These are phyloP conservation scores for Brasenia schreberi DNA, from an alignment of 164 flowering plant genomes.

Conservation along the genomic window DNA sequence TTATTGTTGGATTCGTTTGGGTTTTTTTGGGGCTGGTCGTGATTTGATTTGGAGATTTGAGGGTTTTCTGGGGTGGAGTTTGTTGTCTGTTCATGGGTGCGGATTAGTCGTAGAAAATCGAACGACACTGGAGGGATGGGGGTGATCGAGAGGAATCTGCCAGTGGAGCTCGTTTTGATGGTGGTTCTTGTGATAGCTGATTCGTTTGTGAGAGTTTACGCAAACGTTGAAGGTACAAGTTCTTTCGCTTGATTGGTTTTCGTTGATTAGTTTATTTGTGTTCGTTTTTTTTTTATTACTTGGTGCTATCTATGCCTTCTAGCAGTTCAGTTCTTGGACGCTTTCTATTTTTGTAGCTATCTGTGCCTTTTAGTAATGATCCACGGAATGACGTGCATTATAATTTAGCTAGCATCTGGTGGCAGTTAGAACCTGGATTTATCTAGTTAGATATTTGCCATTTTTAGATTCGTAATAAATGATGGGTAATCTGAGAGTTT, in stretches of 20 bases:
- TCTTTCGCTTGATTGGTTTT: not conserved
- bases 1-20: not conserved
- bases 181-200: not conserved
- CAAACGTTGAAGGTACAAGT: not conserved
- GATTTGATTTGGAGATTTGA: not conserved
- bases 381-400: no score
- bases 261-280: no score
- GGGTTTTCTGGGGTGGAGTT: not conserved
- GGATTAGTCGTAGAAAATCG: not conserved
- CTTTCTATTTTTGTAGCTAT: no score
- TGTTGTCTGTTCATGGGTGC: not conserved
- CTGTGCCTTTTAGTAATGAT: no score
- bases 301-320: no score
- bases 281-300: no score
- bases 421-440: not conserved
- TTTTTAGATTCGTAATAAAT: not conserved
- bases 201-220: not conserved
- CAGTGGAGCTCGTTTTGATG: not conserved
- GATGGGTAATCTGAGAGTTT: not conserved
- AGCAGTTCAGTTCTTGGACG: no score
- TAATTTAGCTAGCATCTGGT: not conserved
- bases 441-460: not conserved
- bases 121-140: not conserved
- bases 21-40: not conserved
- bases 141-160: not conserved